Conservation (phyloP, 2,329 filamentous ascomycete species). For the Pezicula neosporulosa region DNA sequence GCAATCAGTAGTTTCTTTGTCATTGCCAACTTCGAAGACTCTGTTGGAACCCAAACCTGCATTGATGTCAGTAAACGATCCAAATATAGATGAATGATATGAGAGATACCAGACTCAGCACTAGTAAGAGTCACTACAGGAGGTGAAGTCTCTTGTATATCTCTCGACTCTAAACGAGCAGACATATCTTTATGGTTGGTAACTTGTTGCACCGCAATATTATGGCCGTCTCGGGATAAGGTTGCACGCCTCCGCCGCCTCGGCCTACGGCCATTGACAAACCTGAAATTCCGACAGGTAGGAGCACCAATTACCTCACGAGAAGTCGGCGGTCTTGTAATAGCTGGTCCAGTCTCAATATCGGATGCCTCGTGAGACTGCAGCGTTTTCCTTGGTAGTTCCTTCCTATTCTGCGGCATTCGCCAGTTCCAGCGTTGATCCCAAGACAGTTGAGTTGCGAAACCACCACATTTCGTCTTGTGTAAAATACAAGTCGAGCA, state of each 20-base stretch:
- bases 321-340: too few relatives aligned
- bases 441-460: conserved; percentile 11
- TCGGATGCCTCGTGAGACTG: too few relatives aligned
- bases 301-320: neutral
- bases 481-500: conserved; percentile 19
- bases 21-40: too few relatives aligned
- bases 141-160: too few relatives aligned
- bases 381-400: neutral
- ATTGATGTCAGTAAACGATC: too few relatives aligned
- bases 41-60: too few relatives aligned
- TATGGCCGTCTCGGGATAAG: neutral
- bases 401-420: neutral
- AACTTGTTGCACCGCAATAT: neutral
- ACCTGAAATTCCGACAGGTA: neutral
- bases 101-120: too few relatives aligned
- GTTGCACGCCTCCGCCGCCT: neutral
- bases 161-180: too few relatives aligned
- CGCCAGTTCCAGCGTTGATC: conserved; percentile 5
- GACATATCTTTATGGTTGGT: neutral
- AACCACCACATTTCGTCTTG: conserved; percentile 14
- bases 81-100: too few relatives aligned
- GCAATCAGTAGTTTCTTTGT: too few relatives aligned
- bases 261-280: neutral
- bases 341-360: too few relatives aligned
- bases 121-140: too few relatives aligned